phyloP scores from a whole-genome alignment of 768 basidiomycete genomes.

The Boletus reticulatus region DNA sequence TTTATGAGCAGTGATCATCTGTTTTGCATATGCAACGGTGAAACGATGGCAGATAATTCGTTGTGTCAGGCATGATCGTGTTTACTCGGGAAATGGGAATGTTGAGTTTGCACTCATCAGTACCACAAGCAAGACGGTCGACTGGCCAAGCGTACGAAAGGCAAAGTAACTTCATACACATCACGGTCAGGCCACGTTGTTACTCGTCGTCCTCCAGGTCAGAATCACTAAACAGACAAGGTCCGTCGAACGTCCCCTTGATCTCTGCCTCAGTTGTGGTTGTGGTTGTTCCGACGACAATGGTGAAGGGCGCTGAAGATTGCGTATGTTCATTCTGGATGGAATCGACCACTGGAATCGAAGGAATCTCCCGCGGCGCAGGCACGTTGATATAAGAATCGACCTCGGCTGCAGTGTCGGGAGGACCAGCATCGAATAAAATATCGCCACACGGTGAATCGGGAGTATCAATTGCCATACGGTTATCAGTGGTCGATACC shows the following conservation, averaged over 20 bases:
- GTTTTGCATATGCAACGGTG: no score
- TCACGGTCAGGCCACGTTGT: neutral
- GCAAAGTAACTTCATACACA: neutral
- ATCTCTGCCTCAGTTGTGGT: neutral
- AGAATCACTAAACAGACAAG: constrained; percentile 31
- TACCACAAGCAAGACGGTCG: neutral
- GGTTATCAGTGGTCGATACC: neutral
- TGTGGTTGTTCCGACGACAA: neutral
- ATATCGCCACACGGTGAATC: neutral
- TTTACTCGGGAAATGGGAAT: no score
- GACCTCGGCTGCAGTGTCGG: neutral
- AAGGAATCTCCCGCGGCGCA: neutral
- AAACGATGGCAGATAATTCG: no score
- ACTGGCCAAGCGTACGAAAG: neutral
- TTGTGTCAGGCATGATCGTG: no score
- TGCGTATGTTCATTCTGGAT: neutral
- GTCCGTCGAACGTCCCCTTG: constrained; percentile 19
- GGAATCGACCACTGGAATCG: neutral
- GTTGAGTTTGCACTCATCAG: no score
- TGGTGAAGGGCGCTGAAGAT: neutral
- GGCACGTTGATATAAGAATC: neutral
- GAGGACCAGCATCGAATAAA: neutral
- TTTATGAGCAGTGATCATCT: neutral
- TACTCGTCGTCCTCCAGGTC: constrained; percentile 30
- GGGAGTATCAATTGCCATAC: neutral